These are phyloP conservation scores for Agaricus sinodeliciosus DNA, from an alignment of 768 basidiomycete genomes.

Conservation along the genomic window DNA sequence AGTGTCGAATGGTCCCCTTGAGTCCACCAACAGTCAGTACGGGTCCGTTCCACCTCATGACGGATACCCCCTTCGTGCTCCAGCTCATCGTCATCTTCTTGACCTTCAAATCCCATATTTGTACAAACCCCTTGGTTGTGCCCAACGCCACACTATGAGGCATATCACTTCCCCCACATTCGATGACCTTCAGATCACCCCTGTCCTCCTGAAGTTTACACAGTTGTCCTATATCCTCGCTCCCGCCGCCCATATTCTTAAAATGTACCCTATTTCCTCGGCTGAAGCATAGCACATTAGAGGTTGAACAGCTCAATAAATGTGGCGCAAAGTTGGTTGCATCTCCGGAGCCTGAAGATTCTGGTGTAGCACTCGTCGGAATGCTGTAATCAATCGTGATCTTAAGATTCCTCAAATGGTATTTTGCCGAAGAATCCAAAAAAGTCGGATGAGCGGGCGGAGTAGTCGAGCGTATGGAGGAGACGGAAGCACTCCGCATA, in stretches of 20 bases:
- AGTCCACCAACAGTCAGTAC: conserved; percentile 12
- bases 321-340: conserved; percentile 14
- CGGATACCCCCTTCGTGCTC: conserved; percentile 53
- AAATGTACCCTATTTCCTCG: conserved; percentile 50
- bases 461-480: conserved; percentile 18
- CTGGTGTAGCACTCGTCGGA: conserved; percentile 13
- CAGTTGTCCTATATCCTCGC: conserved; percentile 41
- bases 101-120: conserved; percentile 31
- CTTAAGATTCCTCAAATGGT: conserved; percentile 27
- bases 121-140: conserved; percentile 55
- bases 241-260: conserved; percentile 33
- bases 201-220: conserved; percentile 41
- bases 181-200: conserved; percentile 38
- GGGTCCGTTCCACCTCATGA: conserved; percentile 60
- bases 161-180: conserved; percentile 27
- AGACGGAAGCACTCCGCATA: conserved; percentile 26
- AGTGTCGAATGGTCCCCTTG: conserved; percentile 53
- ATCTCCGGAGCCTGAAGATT: conserved; percentile 8
- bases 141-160: conserved; percentile 50
- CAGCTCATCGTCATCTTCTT: conserved; percentile 34
- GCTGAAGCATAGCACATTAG: conserved; percentile 41
- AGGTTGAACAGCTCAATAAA: conserved; percentile 35
- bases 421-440: conserved; percentile 28
- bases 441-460: conserved; percentile 20
- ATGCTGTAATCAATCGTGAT: conserved; percentile 26